These are phyloP conservation scores for Halophytophthora polymorphica DNA, from an alignment of 352 stramenopile species.

Conservation along the genomic window DNA sequence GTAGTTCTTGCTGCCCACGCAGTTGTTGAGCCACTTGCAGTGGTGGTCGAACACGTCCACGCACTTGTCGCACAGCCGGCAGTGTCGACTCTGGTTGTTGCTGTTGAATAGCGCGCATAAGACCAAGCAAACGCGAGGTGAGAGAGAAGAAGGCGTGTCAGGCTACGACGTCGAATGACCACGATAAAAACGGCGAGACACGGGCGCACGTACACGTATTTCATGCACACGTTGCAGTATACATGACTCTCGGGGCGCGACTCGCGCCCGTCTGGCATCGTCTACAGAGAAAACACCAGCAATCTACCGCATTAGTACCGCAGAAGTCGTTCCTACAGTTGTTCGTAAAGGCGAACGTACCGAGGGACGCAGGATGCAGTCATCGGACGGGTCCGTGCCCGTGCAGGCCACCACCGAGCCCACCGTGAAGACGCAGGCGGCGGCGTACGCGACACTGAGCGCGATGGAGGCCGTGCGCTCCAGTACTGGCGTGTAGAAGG, in stretches of 20 bases:
- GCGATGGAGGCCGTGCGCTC: slow-evolving; percentile 41
- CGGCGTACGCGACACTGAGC: slow-evolving; percentile 53
- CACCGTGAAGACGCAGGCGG: slow-evolving; percentile 49
- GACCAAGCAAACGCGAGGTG: no score
- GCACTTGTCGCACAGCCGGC: slow-evolving; percentile 96
- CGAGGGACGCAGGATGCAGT: slow-evolving; percentile 62
- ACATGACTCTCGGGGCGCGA: slow-evolving; percentile 47
- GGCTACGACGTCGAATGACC: neutral
- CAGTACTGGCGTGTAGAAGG: slow-evolving; percentile 75
- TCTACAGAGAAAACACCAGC: slow-evolving; percentile 18
- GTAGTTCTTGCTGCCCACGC: slow-evolving; percentile 90
- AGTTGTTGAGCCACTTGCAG: slow-evolving; percentile 97
- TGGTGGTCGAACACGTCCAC: slow-evolving; percentile 96
- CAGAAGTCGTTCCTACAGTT: no score
- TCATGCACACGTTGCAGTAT: slow-evolving; percentile 87
- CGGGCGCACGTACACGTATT: slow-evolving; percentile 71
- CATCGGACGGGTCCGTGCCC: slow-evolving; percentile 72
- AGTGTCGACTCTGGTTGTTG: slow-evolving; percentile 89
- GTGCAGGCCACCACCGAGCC: slow-evolving; percentile 59
- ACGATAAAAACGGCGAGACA: no score
- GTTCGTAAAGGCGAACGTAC: no score
- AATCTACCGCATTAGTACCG: neutral
- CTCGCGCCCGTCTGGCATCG: slow-evolving; percentile 24
- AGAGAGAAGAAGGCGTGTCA: neutral
- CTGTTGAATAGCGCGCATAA: slow-evolving; percentile 21